Evolutionary conservation across 345 rosid species (phyloP).

Genomic region (Tarenaya hassleriana): DNA sequence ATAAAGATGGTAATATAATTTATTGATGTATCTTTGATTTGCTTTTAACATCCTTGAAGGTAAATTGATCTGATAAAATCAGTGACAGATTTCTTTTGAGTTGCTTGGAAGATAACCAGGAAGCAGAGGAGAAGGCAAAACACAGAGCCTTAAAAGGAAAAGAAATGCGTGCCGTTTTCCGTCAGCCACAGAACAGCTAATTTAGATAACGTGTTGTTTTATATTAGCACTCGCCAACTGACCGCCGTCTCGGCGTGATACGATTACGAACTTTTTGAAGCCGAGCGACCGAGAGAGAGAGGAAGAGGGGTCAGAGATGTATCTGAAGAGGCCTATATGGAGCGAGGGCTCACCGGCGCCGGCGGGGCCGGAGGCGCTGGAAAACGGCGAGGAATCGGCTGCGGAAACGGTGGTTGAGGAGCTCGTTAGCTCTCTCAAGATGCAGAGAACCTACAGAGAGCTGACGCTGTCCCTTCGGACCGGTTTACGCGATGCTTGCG

Average conservation of each 20-base stretch:
- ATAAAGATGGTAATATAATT: no score
- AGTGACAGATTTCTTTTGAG: no score
- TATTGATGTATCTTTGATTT: no score
- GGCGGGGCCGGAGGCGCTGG: conserved; percentile 23
- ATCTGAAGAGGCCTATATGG: conserved; percentile 57
- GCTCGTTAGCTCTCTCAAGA: conserved; percentile 54
- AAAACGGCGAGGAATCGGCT: conserved; percentile 20
- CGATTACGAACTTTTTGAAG: background rate
- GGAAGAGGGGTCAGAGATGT: conserved; percentile 27
- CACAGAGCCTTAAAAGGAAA: background rate
- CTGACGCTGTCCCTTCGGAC: conserved; percentile 85
- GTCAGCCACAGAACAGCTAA: background rate
- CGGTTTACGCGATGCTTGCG: conserved; percentile 76
- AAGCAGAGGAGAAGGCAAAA: no score
- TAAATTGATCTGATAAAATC: no score
- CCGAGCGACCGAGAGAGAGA: background rate
- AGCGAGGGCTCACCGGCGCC: conserved; percentile 34
- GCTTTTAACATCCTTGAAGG: no score
- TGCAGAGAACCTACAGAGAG: conserved; percentile 68
- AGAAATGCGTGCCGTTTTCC: conserved; percentile 18
- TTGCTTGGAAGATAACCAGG: conserved; percentile 15
- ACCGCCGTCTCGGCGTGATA: conserved; percentile 8
- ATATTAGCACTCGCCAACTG: background rate
- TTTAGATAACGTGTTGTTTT: conserved; percentile 16
- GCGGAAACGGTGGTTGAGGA: conserved; percentile 64